Evolutionary conservation across 2,329 filamentous ascomycete genomes (phyloP).

Genomic region (Hypoxylon sp.): DNA sequence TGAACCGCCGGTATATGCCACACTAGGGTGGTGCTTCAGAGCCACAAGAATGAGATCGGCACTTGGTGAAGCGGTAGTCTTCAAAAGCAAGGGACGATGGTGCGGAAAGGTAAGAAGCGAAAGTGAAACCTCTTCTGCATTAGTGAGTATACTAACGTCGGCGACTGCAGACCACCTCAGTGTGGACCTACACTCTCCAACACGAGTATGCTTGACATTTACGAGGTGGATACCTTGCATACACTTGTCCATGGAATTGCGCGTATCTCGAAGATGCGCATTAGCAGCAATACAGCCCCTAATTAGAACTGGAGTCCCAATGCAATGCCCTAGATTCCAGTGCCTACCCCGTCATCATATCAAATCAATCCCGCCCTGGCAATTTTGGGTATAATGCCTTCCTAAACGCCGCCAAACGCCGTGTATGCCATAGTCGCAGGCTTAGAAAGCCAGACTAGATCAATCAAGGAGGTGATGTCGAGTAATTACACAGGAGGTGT

Average conservation of each 20-base stretch:
- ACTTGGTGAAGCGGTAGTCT: not conserved
- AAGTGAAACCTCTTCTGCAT: conserved; percentile 9
- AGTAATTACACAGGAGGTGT: conserved; percentile 74
- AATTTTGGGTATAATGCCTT: conserved; percentile 51
- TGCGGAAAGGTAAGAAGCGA: not conserved
- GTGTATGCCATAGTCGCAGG: conserved; percentile 18
- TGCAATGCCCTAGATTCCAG: not conserved
- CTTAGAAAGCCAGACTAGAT: conserved; percentile 21
- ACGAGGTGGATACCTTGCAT: not conserved
- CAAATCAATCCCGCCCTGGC: conserved; percentile 22
- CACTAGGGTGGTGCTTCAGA: not conserved
- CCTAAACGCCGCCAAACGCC: conserved; percentile 47
- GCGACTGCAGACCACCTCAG: not conserved
- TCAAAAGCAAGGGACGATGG: not conserved
- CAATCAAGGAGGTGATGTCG: conserved; percentile 14
- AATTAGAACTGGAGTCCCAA: conserved; percentile 5
- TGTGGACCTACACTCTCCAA: conserved; percentile 2
- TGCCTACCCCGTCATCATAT: conserved; percentile 7
- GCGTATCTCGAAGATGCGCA: not conserved
- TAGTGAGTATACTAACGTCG: conserved; percentile 10
- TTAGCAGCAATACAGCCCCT: conserved; percentile 1
- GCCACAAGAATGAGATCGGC: not conserved
- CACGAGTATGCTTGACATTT: not conserved
- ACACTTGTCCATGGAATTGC: not conserved
- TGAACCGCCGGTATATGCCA: not conserved